Percentiles rank a stretch among this genome's conserved stretches.
phyloP scores from a whole-genome alignment of 192 early-diverging fungal genomes.

The Dispira parvispora region DNA sequence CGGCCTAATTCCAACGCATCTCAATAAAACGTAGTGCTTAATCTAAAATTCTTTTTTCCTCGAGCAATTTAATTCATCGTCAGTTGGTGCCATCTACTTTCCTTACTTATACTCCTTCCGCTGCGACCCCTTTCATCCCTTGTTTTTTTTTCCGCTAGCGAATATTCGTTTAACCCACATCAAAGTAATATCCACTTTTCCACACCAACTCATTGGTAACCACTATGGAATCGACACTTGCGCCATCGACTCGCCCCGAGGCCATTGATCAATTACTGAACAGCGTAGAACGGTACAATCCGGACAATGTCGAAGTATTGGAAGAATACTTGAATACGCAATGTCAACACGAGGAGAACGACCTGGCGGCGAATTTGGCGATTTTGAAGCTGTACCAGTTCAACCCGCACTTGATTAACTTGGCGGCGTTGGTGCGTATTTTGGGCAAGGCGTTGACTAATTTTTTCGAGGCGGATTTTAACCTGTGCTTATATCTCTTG shows the following conservation, averaged over 20 bases:
- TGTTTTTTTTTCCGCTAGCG: not conserved
- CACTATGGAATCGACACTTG: slow-evolving; percentile 13
- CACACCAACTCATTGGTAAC: not conserved
- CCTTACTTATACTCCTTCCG: not conserved
- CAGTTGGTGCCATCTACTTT: not conserved
- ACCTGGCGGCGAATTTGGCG: slow-evolving; percentile 81
- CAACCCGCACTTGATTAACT: slow-evolving; percentile 60
- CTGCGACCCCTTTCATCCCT: not conserved
- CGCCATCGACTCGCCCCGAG: slow-evolving; percentile 41
- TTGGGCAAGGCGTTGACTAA: slow-evolving; percentile 71
- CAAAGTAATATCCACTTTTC: not conserved
- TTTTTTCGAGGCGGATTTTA: slow-evolving; percentile 74
- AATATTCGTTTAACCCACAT: not conserved
- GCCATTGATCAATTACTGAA: slow-evolving; percentile 59
- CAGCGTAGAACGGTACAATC: slow-evolving; percentile 82
- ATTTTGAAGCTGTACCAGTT: slow-evolving; percentile 92
- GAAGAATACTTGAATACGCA: slow-evolving; percentile 71
- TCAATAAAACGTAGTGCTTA: not conserved
- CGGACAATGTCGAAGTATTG: slow-evolving; percentile 63
- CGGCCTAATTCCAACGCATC: not conserved
- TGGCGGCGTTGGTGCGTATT: slow-evolving; percentile 51
- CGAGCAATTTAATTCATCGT: not conserved
- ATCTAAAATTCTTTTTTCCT: not conserved
- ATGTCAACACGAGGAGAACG: slow-evolving; percentile 64
- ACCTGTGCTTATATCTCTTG: slow-evolving; percentile 75